phyloP scores from a whole-genome alignment of 148 eudicot genomes.

The Linanthus parryae region DNA sequence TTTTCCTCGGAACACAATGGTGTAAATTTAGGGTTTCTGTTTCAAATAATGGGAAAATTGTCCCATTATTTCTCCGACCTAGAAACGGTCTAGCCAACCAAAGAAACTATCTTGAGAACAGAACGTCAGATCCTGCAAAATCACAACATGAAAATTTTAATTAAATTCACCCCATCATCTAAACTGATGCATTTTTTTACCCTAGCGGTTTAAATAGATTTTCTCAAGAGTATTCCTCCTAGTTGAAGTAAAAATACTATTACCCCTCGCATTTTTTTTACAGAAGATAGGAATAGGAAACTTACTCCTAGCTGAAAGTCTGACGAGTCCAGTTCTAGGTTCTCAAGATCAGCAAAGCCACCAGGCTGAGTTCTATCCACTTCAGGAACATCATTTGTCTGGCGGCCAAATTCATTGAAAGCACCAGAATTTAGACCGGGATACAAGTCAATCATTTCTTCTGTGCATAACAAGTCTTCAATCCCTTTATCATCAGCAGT shows the following conservation, averaged over 20 bases:
- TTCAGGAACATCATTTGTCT: slow-evolving; percentile 19
- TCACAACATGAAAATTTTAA: not conserved
- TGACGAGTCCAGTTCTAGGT: slow-evolving; percentile 58
- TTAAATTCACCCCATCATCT: not conserved
- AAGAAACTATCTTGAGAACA: slow-evolving; percentile 71
- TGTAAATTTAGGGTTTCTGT: too few relatives aligned
- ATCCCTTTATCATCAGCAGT: slow-evolving; percentile 24
- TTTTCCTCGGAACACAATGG: too few relatives aligned
- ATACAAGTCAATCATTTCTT: slow-evolving; percentile 25
- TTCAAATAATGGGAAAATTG: slow-evolving; percentile 1
- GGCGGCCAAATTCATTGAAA: slow-evolving; percentile 12
- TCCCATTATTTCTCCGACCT: not conserved
- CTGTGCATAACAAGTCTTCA: slow-evolving; percentile 42
- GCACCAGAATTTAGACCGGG: slow-evolving; percentile 8
- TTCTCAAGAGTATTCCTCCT: too few relatives aligned
- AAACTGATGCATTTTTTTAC: not conserved
- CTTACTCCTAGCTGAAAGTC: slow-evolving; percentile 64
- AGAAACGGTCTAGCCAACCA: slow-evolving; percentile 47
- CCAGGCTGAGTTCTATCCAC: slow-evolving; percentile 14
- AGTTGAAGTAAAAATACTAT: too few relatives aligned
- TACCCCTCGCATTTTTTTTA: too few relatives aligned
- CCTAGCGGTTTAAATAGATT: not conserved
- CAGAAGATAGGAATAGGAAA: slow-evolving; percentile 4
- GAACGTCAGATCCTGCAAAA: slow-evolving; percentile 57
- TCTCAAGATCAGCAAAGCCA: slow-evolving; percentile 32